A percentile compares a stretch with the other conserved stretches of the same genome.
Conservation (phyloP, 202 grass and related monocot species). For the Saccharum hybrid region DNA sequence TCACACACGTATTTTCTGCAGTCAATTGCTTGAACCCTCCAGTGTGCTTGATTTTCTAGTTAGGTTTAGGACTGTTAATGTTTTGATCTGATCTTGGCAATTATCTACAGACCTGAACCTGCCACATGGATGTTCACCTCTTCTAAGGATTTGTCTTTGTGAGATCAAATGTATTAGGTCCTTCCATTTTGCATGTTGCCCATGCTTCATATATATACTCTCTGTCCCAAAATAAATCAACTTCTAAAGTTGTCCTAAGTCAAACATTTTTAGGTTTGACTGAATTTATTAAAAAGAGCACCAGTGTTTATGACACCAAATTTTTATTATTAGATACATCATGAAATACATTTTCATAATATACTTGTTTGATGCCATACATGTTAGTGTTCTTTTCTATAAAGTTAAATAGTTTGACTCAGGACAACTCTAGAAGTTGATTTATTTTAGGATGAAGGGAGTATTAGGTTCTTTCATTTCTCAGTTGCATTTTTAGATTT, state of each 20-base stretch:
- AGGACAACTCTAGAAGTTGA: background rate
- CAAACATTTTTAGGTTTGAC: background rate
- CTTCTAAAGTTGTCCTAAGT: background rate
- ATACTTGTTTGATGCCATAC: background rate
- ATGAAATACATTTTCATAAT: background rate
- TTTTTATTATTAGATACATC: background rate
- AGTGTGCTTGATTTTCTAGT: slow-evolving; percentile 20
- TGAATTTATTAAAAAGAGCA: background rate
- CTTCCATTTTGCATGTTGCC: slow-evolving; percentile 9
- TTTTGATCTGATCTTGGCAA: slow-evolving; percentile 34
- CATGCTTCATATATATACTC: slow-evolving; percentile 7
- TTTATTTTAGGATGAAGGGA: background rate
- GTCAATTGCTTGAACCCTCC: slow-evolving; percentile 13
- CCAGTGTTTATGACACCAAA: background rate
- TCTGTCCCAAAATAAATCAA: background rate
- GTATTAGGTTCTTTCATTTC: background rate
- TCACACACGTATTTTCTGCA: background rate
- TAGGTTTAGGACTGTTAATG: slow-evolving; percentile 28
- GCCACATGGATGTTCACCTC: background rate
- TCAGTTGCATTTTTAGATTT: background rate
- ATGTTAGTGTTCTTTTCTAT: background rate
- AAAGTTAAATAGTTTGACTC: background rate
- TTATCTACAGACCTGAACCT: slow-evolving; percentile 16
- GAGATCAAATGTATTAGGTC: slow-evolving; percentile 25
- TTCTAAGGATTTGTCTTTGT: background rate